Evolutionary conservation across 257 asterid species (phyloP).

Genomic region (Nicotiana obtusifolia): DNA sequence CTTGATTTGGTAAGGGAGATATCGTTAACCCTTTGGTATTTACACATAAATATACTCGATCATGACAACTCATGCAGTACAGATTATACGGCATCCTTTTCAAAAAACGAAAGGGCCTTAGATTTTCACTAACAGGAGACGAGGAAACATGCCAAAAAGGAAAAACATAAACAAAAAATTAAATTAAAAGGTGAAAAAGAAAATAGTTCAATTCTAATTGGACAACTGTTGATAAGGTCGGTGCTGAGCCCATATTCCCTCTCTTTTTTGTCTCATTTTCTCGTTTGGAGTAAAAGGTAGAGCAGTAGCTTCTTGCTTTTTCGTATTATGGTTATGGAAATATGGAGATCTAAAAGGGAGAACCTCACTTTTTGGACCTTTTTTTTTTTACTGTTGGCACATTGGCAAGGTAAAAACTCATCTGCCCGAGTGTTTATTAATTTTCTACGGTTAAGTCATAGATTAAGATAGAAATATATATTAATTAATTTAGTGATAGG

Average conservation of each 20-base stretch:
- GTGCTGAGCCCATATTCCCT: neutral
- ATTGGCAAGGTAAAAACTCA: neutral
- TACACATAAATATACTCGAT: neutral
- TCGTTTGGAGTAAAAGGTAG: neutral
- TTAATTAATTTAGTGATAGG: no score
- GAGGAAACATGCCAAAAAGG: neutral
- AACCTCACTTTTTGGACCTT: neutral
- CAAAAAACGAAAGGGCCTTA: neutral
- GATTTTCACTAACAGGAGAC: neutral
- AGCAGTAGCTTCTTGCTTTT: neutral
- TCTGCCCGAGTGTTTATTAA: neutral
- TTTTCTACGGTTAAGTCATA: neutral
- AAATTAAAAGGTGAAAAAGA: neutral
- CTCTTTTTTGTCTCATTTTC: neutral
- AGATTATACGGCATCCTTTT: neutral
- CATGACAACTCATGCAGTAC: neutral
- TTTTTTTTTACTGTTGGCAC: neutral
- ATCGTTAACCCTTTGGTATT: no score
- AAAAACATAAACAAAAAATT: neutral
- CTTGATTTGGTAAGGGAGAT: neutral
- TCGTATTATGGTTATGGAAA: neutral
- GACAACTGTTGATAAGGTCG: conserved; percentile 8
- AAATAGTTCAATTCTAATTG: neutral
- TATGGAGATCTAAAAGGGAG: neutral
- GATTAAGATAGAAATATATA: no score